Evolutionary conservation across 495 filamentous ascomycete genomes (phyloP).

Genomic region (Aspergillus heteromorphus): DNA sequence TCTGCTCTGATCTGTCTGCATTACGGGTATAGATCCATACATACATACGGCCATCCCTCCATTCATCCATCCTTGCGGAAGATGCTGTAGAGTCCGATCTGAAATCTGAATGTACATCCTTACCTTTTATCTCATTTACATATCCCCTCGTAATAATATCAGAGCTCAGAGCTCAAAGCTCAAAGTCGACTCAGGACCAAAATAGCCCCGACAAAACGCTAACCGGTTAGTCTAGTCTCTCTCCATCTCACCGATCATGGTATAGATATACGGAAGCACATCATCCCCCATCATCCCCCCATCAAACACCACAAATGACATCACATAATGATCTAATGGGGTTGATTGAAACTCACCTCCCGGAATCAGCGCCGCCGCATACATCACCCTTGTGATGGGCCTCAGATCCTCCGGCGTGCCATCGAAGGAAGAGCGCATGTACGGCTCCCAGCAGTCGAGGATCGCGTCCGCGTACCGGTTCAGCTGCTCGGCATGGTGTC

Average conservation of each 20-base stretch:
- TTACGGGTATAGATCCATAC: not conserved
- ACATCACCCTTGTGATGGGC: slow-evolving; percentile 62
- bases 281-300: too few relatives aligned
- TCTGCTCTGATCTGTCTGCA: not conserved
- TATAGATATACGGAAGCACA: too few relatives aligned
- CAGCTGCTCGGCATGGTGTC: slow-evolving; percentile 37
- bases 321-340: too few relatives aligned
- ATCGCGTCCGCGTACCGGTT: slow-evolving; percentile 39
- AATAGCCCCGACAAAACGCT: slow-evolving; percentile 35
- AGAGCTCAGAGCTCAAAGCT: too few relatives aligned
- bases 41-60: too few relatives aligned
- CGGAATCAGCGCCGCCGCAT: slow-evolving; percentile 56
- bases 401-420: slow-evolving; percentile 43
- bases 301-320: too few relatives aligned
- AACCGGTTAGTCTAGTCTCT: not conserved
- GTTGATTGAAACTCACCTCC: slow-evolving; percentile 57
- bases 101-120: not conserved
- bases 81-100: not conserved
- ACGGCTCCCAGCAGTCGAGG: slow-evolving; percentile 49
- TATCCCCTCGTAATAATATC: too few relatives aligned
- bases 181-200: slow-evolving; percentile 38
- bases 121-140: too few relatives aligned
- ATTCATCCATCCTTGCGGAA: not conserved
- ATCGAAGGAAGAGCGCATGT: slow-evolving; percentile 33
- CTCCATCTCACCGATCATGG: too few relatives aligned